Base-by-base conservation (phyloP, 1,284 basidiomycete genomes). In the Sporisorium exsertum region DNA sequence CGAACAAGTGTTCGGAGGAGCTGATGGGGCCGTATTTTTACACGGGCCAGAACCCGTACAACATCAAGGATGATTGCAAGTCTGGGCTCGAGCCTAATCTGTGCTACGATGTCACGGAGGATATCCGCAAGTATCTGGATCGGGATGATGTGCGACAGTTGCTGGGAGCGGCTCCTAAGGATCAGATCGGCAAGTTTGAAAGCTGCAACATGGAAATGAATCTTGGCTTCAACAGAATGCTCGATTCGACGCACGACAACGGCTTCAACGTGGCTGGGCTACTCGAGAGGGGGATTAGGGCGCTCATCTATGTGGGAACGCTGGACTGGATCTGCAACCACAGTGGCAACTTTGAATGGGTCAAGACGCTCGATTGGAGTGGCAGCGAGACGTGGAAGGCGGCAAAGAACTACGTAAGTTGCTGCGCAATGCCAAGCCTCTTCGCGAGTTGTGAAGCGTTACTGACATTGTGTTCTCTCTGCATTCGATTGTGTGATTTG, bases 261-360 rank as follows among this genome's bases (percentile, higher is more conserved):
- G 67, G 62, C 0, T 64, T 49, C 84, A 91, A 94, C 80, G 87
- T 94, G 61, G 88, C 89, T 1, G 90, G 88, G 2, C 88, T 95
- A 35, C 89, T 94, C 22, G 93, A 94, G 81, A 89, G 92, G 32
- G 91, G 91, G 6, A 85, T 94, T 43, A 88, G 90, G 22, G 87
- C 93, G 27, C 87, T 94, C 55, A 90, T 93, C 67, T 92, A 93
- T 74, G 91, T 91, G 6, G 92, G 92, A 3, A 81, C 80, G 26
- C 58, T 80, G 22, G 84, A 85, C 64, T 85, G 82, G 81, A 84
- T 80, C 56, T 85, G 81, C 69, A 84, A 83, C 67, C 74, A 66
- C 33, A 57, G 79, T 32, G 73, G 77, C 10, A 80, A 79, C 64
- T 62, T 64, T 43, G 61, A 64, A 26, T 80, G 70, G 72, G 80